Evolutionary conservation across 202 grass and related monocot species (phyloP).

Genomic region (Zizania palustris): DNA sequence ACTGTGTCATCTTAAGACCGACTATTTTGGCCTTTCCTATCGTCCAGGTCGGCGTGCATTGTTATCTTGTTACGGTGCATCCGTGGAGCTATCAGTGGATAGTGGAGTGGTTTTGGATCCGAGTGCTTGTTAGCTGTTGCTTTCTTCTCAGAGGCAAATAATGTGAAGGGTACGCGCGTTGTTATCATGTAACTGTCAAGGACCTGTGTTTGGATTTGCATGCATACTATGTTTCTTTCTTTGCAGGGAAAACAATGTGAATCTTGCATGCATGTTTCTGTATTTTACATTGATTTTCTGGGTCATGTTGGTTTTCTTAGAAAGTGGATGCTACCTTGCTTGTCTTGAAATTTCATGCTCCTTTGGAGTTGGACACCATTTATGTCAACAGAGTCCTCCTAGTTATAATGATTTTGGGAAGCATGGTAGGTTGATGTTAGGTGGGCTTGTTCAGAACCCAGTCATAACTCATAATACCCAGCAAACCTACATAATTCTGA

Average conservation of each 20-base stretch:
- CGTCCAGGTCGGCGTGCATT: constrained; percentile 14
- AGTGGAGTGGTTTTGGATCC: constrained; percentile 17
- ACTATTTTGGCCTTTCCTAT: not conserved
- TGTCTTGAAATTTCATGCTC: not conserved
- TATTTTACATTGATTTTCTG: not conserved
- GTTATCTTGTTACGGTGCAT: constrained; percentile 16
- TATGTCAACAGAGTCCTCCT: not conserved
- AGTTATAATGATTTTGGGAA: not conserved
- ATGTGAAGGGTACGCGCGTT: constrained; percentile 8
- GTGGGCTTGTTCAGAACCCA: not conserved
- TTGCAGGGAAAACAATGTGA: not conserved
- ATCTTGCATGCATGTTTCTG: not conserved
- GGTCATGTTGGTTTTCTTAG: not conserved
- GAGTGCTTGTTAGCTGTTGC: constrained; percentile 12
- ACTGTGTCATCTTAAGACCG: constrained; percentile 20
- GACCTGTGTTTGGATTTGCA: constrained; percentile 16
- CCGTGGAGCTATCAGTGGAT: constrained; percentile 28
- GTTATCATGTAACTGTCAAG: constrained; percentile 21
- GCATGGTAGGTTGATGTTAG: not conserved
- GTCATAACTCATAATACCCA: not conserved
- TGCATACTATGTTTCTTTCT: not conserved
- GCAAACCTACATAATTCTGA: not conserved
- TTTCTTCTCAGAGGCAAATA: not conserved
- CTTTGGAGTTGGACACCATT: not conserved
- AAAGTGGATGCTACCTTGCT: not conserved